These are phyloP conservation scores for Diospyros lotus DNA, from an alignment of 148 eudicot species.

Conservation along the genomic window DNA sequence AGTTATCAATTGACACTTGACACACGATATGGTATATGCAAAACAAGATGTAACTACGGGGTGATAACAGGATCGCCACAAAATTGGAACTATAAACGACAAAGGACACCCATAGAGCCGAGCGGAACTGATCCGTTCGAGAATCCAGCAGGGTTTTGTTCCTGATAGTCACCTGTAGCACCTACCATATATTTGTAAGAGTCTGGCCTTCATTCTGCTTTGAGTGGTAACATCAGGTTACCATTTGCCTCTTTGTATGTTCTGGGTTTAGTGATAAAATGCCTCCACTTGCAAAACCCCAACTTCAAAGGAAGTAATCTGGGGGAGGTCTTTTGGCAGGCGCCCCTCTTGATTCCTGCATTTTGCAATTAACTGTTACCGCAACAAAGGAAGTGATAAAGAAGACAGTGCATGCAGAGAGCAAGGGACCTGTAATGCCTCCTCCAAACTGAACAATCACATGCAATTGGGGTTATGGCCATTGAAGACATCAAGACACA, in stretches of 20 bases:
- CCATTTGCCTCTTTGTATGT: too few relatives aligned
- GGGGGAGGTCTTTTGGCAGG: conserved; percentile 91
- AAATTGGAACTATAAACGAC: not conserved
- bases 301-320: conserved; percentile 75
- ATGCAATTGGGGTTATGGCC: not conserved
- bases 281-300: too few relatives aligned
- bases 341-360: conserved; percentile 94
- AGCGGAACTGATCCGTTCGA: too few relatives aligned
- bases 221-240: too few relatives aligned
- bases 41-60: not conserved
- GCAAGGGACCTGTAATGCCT: too few relatives aligned
- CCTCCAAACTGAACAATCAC: not conserved
- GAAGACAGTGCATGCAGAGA: not conserved
- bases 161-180: too few relatives aligned
- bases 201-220: too few relatives aligned
- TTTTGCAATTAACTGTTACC: conserved; percentile 11
- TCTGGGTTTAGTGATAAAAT: too few relatives aligned
- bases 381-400: not conserved
- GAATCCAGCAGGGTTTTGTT: too few relatives aligned
- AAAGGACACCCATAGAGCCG: not conserved
- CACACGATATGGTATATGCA: not conserved
- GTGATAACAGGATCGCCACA: not conserved
- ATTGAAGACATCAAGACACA: too few relatives aligned
- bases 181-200: too few relatives aligned
- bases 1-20: not conserved